Evolutionary conservation across 2,329 filamentous ascomycete species (phyloP).

Genomic region (Colletotrichum costaricense): DNA sequence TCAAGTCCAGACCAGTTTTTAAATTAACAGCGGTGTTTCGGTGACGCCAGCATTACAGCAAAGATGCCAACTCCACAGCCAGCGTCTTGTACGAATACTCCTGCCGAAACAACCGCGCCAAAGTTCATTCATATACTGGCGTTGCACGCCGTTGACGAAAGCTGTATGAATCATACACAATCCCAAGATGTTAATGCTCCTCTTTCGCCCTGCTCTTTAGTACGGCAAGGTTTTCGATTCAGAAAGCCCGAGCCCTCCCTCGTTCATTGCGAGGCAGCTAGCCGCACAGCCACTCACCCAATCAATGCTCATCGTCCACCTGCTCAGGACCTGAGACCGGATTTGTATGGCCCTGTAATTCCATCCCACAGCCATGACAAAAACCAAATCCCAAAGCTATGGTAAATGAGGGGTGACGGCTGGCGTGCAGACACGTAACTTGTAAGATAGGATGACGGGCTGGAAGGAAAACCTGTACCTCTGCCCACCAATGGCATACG

Average conservation of each 20-base stretch:
- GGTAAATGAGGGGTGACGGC: constrained; percentile 6
- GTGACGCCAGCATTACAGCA: constrained; percentile 13
- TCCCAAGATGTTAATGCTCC: neutral
- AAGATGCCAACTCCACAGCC: neutral
- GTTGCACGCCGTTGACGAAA: constrained; percentile 1
- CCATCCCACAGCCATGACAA: constrained; percentile 23
- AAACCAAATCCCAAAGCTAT: neutral
- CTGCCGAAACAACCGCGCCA: neutral
- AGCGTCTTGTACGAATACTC: neutral
- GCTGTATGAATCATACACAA: neutral
- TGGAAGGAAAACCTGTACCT: neutral
- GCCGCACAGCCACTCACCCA: constrained; percentile 9
- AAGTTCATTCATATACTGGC: neutral
- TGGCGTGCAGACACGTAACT: constrained; percentile 1
- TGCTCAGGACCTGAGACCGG: constrained; percentile 28
- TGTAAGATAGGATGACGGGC: neutral
- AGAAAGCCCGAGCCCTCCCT: neutral
- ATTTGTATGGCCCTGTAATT: constrained; percentile 14
- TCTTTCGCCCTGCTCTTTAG: neutral
- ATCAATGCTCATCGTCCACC: constrained; percentile 10
- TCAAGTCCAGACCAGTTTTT: neutral
- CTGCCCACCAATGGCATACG: neutral
- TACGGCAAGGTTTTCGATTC: neutral
- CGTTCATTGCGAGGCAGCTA: constrained; percentile 2
- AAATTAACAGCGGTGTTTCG: constrained; percentile 19